Evolutionary conservation across 2,329 filamentous ascomycete genomes (phyloP).

Genomic region (Orbilia quercus): DNA sequence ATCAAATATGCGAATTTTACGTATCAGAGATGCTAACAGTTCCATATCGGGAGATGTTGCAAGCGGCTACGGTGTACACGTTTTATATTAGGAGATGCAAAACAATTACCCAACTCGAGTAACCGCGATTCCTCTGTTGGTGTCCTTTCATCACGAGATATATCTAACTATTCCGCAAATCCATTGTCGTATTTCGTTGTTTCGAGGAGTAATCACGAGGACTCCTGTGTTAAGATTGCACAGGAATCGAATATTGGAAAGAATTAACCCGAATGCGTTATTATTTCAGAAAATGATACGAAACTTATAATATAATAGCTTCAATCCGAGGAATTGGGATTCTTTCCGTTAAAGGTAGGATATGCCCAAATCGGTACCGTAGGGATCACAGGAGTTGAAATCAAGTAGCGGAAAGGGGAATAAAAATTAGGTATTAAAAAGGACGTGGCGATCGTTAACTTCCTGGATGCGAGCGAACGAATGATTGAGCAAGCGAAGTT

Average conservation of each 20-base stretch:
- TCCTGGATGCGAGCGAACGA: too few species aligned
- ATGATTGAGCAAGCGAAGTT: conserved; percentile 12
- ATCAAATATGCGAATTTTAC: background rate
- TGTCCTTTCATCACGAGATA: background rate
- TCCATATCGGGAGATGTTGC: conserved; percentile 3
- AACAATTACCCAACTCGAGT: background rate
- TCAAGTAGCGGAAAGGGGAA: too few species aligned
- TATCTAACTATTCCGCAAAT: too few species aligned
- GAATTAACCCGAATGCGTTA: conserved; percentile 13
- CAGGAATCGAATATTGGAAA: background rate
- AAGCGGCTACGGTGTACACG: conserved; percentile 33
- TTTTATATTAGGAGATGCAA: conserved; percentile 23
- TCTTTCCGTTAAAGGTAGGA: conserved; percentile 40
- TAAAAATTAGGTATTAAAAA: too few species aligned
- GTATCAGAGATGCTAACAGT: background rate
- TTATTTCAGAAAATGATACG: background rate
- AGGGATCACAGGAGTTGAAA: too few species aligned
- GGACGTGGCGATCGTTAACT: too few species aligned
- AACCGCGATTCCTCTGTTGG: background rate
- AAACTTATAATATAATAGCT: too few species aligned
- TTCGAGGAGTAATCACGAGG: background rate
- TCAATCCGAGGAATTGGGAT: conserved; percentile 35
- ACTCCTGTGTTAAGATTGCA: background rate
- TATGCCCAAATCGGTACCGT: conserved; percentile 13
- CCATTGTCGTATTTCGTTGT: too few species aligned